phyloP scores from a whole-genome alignment of 192 early-diverging fungal species.

The Paraglomus occultum region DNA sequence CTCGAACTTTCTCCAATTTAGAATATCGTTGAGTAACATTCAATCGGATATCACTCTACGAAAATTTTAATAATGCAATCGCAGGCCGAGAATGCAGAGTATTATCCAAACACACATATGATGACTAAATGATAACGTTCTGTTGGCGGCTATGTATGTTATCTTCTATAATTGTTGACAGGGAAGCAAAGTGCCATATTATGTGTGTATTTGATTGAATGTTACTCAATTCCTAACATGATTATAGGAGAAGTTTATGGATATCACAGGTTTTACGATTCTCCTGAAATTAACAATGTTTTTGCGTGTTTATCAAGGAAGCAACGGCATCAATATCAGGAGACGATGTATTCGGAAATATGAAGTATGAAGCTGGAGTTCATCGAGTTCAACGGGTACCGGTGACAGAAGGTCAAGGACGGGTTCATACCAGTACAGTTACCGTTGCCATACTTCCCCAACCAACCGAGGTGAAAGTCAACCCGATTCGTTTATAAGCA shows the following conservation, averaged over 20 bases:
- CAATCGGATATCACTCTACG: neutral
- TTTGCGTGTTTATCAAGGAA: conserved; percentile 40
- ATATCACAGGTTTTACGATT: neutral
- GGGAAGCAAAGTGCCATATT: too few relatives aligned
- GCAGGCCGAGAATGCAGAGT: too few relatives aligned
- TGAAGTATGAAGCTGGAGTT: conserved; percentile 81
- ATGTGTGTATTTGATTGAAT: too few relatives aligned
- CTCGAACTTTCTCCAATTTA: neutral
- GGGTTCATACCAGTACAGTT: conserved; percentile 75
- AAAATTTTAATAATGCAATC: too few relatives aligned
- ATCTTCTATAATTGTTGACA: too few relatives aligned
- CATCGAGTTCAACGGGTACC: conserved; percentile 84
- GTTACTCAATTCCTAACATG: too few relatives aligned
- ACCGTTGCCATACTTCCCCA: conserved; percentile 79
- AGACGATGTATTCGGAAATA: conserved; percentile 64
- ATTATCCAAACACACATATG: too few relatives aligned
- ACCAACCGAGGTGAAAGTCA: conserved; percentile 53
- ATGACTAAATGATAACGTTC: too few relatives aligned
- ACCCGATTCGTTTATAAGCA: neutral
- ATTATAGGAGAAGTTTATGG: too few relatives aligned
- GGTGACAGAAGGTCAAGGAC: conserved; percentile 71
- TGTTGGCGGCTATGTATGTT: too few relatives aligned
- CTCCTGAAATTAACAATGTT: neutral
- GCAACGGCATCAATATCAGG: conserved; percentile 65
- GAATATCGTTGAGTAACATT: neutral